Conservation (phyloP, 2,329 filamentous ascomycete species). For the Arthrobotrys megalospora region DNA sequence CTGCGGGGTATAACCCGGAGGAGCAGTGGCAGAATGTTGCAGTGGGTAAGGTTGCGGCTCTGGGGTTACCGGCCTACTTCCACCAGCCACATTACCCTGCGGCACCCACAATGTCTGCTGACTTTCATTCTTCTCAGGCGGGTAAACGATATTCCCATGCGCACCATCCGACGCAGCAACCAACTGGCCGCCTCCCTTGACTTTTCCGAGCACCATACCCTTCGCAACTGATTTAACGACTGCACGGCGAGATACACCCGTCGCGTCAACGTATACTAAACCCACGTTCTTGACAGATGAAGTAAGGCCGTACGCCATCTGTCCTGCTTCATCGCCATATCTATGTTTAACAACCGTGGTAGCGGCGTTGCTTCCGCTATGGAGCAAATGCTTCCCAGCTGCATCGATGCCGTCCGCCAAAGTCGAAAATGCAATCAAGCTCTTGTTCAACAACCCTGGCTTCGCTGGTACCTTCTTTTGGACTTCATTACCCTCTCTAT, state of each 20-base stretch:
- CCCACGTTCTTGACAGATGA: conserved; percentile 96
- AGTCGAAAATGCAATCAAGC: conserved; percentile 94
- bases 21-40: conserved; percentile 51
- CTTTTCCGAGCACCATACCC: conserved; percentile 91
- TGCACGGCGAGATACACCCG: conserved; percentile 88
- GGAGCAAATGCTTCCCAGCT: conserved; percentile 83
- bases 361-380: conserved; percentile 81
- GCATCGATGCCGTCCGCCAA: conserved; percentile 94
- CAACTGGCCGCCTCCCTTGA: conserved; percentile 80
- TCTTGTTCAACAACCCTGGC: conserved; percentile 94
- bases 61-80: conserved; percentile 45
- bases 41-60: conserved; percentile 34
- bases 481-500: conserved; percentile 66
- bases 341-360: conserved; percentile 89
- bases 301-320: conserved; percentile 81
- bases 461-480: conserved; percentile 76
- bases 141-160: conserved; percentile 65
- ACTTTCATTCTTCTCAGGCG: conserved; percentile 57
- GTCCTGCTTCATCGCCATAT: conserved; percentile 88
- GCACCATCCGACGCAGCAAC: conserved; percentile 78
- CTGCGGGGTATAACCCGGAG: conserved; percentile 53
- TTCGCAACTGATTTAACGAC: conserved; percentile 96
- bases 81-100: conserved; percentile 38
- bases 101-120: conserved; percentile 59
- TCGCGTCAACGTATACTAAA: conserved; percentile 95